Evolutionary conservation across 176 grass and related monocot genomes (phyloP).

Genomic region (Rhynchospora tenuis): DNA sequence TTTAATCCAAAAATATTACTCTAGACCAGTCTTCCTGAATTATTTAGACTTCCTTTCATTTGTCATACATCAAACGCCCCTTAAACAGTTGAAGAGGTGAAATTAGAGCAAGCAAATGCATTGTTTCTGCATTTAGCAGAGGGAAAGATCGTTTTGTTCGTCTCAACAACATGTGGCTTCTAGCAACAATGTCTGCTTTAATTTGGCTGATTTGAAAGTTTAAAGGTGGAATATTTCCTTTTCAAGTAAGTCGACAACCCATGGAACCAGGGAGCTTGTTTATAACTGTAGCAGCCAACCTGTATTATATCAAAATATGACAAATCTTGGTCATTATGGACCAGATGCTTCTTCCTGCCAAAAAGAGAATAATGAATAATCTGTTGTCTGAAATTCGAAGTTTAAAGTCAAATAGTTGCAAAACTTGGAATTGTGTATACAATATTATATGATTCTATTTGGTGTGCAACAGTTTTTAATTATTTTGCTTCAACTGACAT

Average conservation of each 20-base stretch:
- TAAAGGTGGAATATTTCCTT: not conserved
- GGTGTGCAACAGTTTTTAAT: not conserved
- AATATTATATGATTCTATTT: not conserved
- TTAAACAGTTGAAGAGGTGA: not conserved
- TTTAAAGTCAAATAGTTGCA: not conserved
- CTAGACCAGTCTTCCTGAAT: not conserved
- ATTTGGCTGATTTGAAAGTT: not conserved
- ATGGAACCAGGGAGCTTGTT: no score
- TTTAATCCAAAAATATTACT: not conserved
- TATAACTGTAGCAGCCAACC: not conserved
- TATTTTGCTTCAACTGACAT: not conserved
- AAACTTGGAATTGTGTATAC: not conserved
- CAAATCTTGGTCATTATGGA: not conserved
- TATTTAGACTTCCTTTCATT: not conserved
- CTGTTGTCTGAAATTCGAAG: not conserved
- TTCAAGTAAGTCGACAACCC: not conserved
- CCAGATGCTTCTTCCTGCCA: not conserved
- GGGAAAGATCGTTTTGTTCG: not conserved
- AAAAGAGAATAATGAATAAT: not conserved
- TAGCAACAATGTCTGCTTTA: not conserved
- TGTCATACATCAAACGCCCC: not conserved
- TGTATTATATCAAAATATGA: not conserved
- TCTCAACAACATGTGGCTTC: not conserved
- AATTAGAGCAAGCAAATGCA: not conserved
- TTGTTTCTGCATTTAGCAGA: not conserved